These are phyloP conservation scores for Cotoneaster glaucophyllus DNA, from an alignment of 306 rosid genomes.

Conservation along the genomic window DNA sequence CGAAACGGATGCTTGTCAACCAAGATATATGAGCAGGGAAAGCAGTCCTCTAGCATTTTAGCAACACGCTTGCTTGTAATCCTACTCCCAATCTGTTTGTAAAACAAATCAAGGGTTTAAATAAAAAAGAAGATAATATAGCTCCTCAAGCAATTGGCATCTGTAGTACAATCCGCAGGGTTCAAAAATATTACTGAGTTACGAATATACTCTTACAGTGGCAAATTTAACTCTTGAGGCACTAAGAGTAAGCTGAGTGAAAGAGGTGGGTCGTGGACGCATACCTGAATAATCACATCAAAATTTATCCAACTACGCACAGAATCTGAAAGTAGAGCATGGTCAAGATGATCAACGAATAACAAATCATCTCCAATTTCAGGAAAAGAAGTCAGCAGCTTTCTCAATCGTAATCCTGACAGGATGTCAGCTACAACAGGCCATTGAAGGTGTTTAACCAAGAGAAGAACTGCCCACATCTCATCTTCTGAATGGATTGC, in stretches of 20 bases:
- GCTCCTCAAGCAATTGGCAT: conserved; percentile 1
- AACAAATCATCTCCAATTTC: conserved; percentile 49
- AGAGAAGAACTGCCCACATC: conserved; percentile 86
- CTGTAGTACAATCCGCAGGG: background rate
- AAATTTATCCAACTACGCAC: conserved; percentile 51
- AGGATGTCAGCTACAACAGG: conserved; percentile 86
- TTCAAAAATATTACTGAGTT: background rate
- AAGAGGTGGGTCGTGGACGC: background rate
- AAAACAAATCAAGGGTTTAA: conserved; percentile 5
- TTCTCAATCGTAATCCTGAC: conserved; percentile 86
- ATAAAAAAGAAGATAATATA: background rate
- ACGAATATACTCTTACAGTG: background rate
- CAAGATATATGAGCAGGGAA: conserved; percentile 71
- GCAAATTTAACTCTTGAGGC: background rate
- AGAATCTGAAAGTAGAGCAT: conserved; percentile 66
- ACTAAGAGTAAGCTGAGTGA: background rate
- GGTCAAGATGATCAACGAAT: conserved; percentile 89
- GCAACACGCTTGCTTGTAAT: conserved; percentile 83
- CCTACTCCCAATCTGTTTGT: conserved; percentile 82
- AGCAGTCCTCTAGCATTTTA: conserved; percentile 69
- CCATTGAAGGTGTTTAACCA: conserved; percentile 86
- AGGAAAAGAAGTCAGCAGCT: conserved; percentile 52
- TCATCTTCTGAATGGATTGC: conserved; percentile 82
- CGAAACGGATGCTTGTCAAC: conserved; percentile 84
- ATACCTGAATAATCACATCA: conserved; percentile 86